Evolutionary conservation across 345 rosid genomes (phyloP).

Genomic region (Corymbia maculata): DNA sequence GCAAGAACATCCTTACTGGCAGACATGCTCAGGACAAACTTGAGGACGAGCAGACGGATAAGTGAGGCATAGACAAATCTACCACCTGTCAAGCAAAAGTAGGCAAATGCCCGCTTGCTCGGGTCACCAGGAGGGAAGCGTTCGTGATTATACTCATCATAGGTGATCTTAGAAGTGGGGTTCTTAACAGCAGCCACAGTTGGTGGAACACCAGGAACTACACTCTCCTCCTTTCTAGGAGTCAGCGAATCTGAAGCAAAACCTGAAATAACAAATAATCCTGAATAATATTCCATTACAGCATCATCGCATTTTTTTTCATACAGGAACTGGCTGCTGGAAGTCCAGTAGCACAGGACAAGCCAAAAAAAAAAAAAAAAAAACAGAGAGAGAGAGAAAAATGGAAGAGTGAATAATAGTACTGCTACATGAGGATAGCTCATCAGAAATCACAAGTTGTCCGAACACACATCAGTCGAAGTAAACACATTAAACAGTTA

Average conservation of each 20-base stretch:
- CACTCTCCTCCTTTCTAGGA: slow-evolving; percentile 29
- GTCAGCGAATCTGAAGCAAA: slow-evolving; percentile 45
- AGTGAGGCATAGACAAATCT: slow-evolving; percentile 84
- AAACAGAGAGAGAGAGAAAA: neutral
- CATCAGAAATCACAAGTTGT: neutral
- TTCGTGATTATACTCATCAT: slow-evolving; percentile 77
- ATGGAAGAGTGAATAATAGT: neutral
- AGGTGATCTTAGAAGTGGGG: slow-evolving; percentile 73
- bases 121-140: slow-evolving; percentile 93
- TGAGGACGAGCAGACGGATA: slow-evolving; percentile 72
- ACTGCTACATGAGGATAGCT: neutral
- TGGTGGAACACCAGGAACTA: slow-evolving; percentile 30
- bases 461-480: neutral
- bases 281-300: neutral
- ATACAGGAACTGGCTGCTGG: neutral
- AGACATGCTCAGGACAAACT: slow-evolving; percentile 87
- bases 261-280: slow-evolving; percentile 22
- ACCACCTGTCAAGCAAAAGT: slow-evolving; percentile 83
- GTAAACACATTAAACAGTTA: neutral
- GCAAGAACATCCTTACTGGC: slow-evolving; percentile 98
- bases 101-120: slow-evolving; percentile 95
- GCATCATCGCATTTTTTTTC: neutral
- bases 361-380: too few species aligned
- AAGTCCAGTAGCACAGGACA: neutral
- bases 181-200: slow-evolving; percentile 73